Base-by-base conservation (phyloP, 2,329 filamentous ascomycete species). In the Clarireedia hainanense region DNA sequence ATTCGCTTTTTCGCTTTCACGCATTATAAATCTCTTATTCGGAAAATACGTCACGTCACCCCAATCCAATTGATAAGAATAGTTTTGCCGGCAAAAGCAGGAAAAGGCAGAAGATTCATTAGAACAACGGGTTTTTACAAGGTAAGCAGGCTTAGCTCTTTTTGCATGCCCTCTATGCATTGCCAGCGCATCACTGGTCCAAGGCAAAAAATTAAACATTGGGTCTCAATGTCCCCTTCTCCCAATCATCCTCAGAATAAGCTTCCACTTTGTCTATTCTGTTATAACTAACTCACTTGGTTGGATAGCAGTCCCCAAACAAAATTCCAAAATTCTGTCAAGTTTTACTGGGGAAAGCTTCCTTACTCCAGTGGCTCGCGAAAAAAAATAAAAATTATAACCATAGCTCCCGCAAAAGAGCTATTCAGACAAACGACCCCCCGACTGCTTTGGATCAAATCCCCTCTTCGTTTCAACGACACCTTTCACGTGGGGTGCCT, bases 101-200 rank as follows among this genome's bases (percentile, higher is more conserved):
- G 20, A 45, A 45, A 58, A 64, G 65, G 64, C 20, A 50, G 49
- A 5, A 23, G 15, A 36, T 7, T 26, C 37, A 27, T 26, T 26
- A 26, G 45, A 17, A 48, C n/a, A 45, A 7, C 42, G n/a, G 42
- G 7, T 45, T 63, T 40, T 64, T 57, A 68, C 65, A 63, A 67
- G 66, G 67, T 69, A 65, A 64, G 66, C 64, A 65, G 64, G 66
- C 64, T 64, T 67, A 63, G 64, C 63, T 50, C 63, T 63, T 49
- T 45, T 52, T 65, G 60, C 64, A 65, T 62, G 58, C 60, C 57
- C 58, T 49, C 47, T 56, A 66, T 68, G 66, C 66, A 67, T 62
- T 63, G 65, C 61, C 65, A 68, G 61, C 67, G 64, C 67, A 68
- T 69, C 64, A 62, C 58, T 67, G 65, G 66, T 65, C 62, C 26